phyloP scores from a whole-genome alignment of 164 flowering plant genomes.

The Berberis vulgaris region DNA sequence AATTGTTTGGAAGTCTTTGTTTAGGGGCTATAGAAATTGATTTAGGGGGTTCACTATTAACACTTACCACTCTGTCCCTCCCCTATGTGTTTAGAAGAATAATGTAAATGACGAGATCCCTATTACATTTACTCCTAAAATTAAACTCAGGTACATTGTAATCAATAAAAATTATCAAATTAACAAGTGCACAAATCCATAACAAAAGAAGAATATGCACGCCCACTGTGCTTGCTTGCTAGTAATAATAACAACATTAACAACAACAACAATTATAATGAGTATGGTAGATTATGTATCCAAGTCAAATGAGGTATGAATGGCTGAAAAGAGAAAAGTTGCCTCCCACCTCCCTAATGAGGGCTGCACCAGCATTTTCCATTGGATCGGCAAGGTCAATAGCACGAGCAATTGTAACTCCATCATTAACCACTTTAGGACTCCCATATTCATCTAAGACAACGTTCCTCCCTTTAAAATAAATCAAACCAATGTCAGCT shows the following conservation, averaged over 20 bases:
- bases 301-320: neutral
- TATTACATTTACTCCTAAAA: too few species aligned
- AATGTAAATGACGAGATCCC: too few species aligned
- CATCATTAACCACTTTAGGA: conserved; percentile 98
- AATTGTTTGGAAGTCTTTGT: too few species aligned
- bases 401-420: conserved; percentile 96
- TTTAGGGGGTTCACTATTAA: too few species aligned
- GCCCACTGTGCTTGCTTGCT: too few species aligned
- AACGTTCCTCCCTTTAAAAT: conserved; percentile 76
- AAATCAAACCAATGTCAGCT: neutral
- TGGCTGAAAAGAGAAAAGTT: neutral
- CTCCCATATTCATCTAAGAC: conserved; percentile 88
- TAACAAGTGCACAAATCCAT: too few species aligned
- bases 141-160: too few species aligned
- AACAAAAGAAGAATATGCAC: too few species aligned
- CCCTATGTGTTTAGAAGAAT: too few species aligned
- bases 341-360: conserved; percentile 78
- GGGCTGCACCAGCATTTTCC: conserved; percentile 99
- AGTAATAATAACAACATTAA: neutral
- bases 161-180: too few species aligned
- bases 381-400: conserved; percentile 89
- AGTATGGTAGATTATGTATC: neutral
- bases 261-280: neutral
- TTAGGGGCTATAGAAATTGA: too few species aligned
- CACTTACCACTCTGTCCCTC: too few species aligned